Conservation (phyloP, 192 early-diverging fungal species). For the Entomortierella lignicola region DNA sequence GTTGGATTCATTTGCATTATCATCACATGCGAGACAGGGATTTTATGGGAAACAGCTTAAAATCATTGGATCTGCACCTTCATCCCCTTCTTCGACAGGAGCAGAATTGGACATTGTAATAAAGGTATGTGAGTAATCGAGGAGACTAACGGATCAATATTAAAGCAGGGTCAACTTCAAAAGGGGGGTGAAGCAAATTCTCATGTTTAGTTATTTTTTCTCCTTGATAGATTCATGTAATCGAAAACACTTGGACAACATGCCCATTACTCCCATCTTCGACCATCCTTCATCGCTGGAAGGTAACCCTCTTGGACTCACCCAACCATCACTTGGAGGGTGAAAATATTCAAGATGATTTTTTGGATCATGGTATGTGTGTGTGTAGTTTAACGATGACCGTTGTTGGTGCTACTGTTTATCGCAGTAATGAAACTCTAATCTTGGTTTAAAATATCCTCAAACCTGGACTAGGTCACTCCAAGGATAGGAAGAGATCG, state of each 20-base stretch:
- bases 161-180: background rate
- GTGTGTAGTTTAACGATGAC: background rate
- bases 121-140: constrained; percentile 16
- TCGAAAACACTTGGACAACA: constrained; percentile 49
- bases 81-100: constrained; percentile 21
- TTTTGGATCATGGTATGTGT: constrained; percentile 29
- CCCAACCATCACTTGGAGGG: constrained; percentile 1
- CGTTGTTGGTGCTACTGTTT: background rate
- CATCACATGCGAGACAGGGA: constrained; percentile 39
- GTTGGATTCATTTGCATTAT: constrained; percentile 33
- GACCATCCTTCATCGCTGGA: constrained; percentile 48
- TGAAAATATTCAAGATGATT: constrained; percentile 8
- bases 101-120: constrained; percentile 40
- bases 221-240: constrained; percentile 34
- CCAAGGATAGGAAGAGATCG: constrained; percentile 19
- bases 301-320: constrained; percentile 18
- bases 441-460: background rate
- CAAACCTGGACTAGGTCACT: background rate
- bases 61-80: constrained; percentile 26
- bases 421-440: background rate
- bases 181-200: background rate
- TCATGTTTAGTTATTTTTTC: background rate
- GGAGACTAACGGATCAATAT: background rate
- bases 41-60: constrained; percentile 52
- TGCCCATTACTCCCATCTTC: constrained; percentile 41